Conservation (phyloP, 257 asterid genomes). For the Salvia miltiorrhiza region DNA sequence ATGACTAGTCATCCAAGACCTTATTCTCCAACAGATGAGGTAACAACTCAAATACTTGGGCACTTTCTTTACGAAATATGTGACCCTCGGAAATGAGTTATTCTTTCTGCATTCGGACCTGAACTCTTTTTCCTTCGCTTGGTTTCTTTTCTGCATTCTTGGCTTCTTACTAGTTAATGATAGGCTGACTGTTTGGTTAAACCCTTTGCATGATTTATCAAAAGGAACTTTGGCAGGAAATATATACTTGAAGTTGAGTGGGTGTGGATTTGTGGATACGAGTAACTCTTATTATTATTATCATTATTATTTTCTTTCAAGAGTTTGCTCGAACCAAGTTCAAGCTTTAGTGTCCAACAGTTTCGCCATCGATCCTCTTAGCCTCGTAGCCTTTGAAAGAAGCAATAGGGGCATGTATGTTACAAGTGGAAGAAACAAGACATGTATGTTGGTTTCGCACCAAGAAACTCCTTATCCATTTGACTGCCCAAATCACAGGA, state of each 20-base stretch:
- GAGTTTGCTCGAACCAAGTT: constrained; percentile 5
- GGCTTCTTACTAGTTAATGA: constrained; percentile 16
- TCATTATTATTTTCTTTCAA: neutral
- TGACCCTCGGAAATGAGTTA: constrained; percentile 11
- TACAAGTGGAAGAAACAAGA: constrained; percentile 18
- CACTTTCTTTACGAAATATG: constrained; percentile 9
- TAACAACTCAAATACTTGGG: constrained; percentile 10
- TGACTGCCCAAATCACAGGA: neutral
- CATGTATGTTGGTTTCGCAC: constrained; percentile 18
- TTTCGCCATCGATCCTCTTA: constrained; percentile 15
- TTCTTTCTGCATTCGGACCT: constrained; percentile 15
- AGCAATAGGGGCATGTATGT: constrained; percentile 21
- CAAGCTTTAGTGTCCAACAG: constrained; percentile 10
- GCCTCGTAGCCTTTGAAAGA: constrained; percentile 28
- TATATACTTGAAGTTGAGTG: constrained; percentile 13
- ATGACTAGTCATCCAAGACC: neutral
- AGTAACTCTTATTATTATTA: neutral
- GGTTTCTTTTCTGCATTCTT: constrained; percentile 25
- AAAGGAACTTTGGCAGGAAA: neutral
- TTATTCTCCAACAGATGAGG: constrained; percentile 24
- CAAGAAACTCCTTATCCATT: constrained; percentile 14
- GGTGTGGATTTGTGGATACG: constrained; percentile 7
- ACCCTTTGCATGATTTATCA: neutral
- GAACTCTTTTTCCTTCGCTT: neutral
- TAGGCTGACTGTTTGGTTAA: constrained; percentile 9